phyloP scores from a whole-genome alignment of 208 protist genomes.

The Lotmaria passim region DNA sequence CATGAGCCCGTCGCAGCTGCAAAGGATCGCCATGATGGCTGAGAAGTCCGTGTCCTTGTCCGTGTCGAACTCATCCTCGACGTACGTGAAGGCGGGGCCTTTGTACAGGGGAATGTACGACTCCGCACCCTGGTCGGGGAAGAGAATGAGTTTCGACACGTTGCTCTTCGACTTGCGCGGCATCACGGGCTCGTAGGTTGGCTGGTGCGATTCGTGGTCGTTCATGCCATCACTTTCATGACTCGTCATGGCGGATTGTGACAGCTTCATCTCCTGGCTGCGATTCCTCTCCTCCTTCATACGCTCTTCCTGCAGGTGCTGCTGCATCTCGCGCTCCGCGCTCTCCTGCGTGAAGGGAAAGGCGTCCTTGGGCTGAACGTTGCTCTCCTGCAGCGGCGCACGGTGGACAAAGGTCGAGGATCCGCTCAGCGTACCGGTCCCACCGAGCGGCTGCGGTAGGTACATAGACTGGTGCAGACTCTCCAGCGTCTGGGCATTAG shows the following conservation, averaged over 20 bases:
- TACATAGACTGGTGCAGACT: slow-evolving; percentile 16
- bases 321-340: slow-evolving; percentile 13
- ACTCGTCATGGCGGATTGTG: background rate
- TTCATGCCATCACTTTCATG: background rate
- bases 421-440: background rate
- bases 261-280: background rate
- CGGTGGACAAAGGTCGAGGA: slow-evolving; percentile 1
- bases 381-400: slow-evolving; percentile 15
- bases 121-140: slow-evolving; percentile 8
- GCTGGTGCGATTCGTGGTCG: slow-evolving; percentile 4
- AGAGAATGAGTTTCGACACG: slow-evolving; percentile 14
- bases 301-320: background rate
- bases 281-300: slow-evolving; percentile 1
- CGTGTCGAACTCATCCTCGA: slow-evolving; percentile 36
- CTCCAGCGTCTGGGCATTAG: slow-evolving; percentile 1
- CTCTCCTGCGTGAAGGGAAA: slow-evolving; percentile 15
- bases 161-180: slow-evolving; percentile 18
- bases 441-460: slow-evolving; percentile 4
- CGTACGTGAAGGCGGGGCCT: slow-evolving; percentile 41
- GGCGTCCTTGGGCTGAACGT: slow-evolving; percentile 11
- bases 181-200: slow-evolving; percentile 14
- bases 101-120: slow-evolving; percentile 28
- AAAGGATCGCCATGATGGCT: slow-evolving; percentile 34
- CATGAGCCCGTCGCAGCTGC: slow-evolving; percentile 40
- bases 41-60: slow-evolving; percentile 42